Evolutionary conservation across 2,329 filamentous ascomycete species (phyloP).

Genomic region (Cladophialophora immunda): DNA sequence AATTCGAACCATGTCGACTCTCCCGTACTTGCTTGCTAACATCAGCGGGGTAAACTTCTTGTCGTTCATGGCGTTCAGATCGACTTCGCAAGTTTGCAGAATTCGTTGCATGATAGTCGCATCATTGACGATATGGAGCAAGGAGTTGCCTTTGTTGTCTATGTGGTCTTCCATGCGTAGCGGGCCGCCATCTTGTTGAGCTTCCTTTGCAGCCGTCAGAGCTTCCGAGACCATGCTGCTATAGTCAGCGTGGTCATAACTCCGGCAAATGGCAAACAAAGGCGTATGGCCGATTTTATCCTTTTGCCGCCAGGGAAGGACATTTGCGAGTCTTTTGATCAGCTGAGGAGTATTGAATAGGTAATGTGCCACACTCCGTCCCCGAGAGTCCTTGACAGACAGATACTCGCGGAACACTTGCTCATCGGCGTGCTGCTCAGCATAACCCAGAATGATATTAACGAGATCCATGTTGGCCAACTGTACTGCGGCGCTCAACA

Average conservation of each 20-base stretch:
- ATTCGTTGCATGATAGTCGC: conserved; percentile 77
- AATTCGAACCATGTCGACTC: conserved; percentile 88
- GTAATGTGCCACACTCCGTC: conserved; percentile 92
- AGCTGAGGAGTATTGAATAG: conserved; percentile 88
- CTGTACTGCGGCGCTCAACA: conserved; percentile 91
- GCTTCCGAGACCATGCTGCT: conserved; percentile 85
- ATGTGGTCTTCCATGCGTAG: conserved; percentile 92
- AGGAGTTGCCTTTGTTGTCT: conserved; percentile 89
- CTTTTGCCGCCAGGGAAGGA: conserved; percentile 87
- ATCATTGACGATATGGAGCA: conserved; percentile 95
- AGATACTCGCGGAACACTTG: conserved; percentile 73
- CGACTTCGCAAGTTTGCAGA: conserved; percentile 85
- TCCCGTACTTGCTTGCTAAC: conserved; percentile 97
- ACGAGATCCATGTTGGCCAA: conserved; percentile 78
- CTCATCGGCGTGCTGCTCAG: conserved; percentile 67
- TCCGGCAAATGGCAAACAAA: conserved; percentile 91
- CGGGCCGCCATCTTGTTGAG: conserved; percentile 79
- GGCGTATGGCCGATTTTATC: conserved; percentile 99
- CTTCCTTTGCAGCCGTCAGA: conserved; percentile 74
- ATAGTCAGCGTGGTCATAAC: conserved; percentile 92
- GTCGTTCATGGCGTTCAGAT: conserved; percentile 94
- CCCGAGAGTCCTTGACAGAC: conserved; percentile 79
- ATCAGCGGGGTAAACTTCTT: conserved; percentile 95
- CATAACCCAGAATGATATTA: conserved; percentile 75
- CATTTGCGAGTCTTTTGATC: conserved; percentile 76